phyloP scores from a whole-genome alignment of 495 filamentous ascomycete genomes.

The Chlorociboria aeruginascens region DNA sequence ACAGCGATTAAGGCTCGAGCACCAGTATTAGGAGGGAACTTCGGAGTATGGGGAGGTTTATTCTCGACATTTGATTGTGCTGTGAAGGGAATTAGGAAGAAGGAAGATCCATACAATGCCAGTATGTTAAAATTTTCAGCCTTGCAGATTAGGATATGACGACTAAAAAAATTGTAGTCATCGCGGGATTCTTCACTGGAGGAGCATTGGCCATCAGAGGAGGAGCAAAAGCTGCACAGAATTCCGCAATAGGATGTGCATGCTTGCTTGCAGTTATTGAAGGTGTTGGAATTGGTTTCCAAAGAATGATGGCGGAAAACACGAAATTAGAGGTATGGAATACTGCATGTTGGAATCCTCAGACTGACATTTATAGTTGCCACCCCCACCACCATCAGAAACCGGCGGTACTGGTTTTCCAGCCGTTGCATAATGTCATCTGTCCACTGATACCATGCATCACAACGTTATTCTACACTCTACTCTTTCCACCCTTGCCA shows the following conservation, averaged over 20 bases:
- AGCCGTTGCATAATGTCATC: constrained; percentile 11
- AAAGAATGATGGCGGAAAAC: constrained; percentile 88
- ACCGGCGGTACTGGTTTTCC: constrained; percentile 16
- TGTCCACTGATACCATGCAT: too few relatives aligned
- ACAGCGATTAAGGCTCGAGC: constrained; percentile 96
- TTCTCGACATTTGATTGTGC: constrained; percentile 94
- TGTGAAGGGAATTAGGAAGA: constrained; percentile 89
- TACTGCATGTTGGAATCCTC: not conserved
- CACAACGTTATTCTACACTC: too few relatives aligned
- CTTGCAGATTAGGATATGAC: not conserved
- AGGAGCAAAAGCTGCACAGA: constrained; percentile 76
- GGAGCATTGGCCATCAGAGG: constrained; percentile 84
- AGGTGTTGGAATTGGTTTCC: constrained; percentile 93
- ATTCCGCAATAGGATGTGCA: constrained; percentile 91
- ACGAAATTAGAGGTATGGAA: constrained; percentile 56
- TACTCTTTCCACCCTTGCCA: too few relatives aligned
- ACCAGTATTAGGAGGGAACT: constrained; percentile 93
- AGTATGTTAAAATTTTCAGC: constrained; percentile 39
- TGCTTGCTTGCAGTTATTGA: constrained; percentile 92
- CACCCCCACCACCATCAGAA: constrained; percentile 18
- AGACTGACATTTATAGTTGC: constrained; percentile 8
- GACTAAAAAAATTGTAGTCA: constrained; percentile 25
- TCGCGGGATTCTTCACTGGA: constrained; percentile 95
- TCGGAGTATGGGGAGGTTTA: constrained; percentile 91
- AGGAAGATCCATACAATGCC: constrained; percentile 96